phyloP scores from a whole-genome alignment of 345 rosid genomes.

The Syzygium grande region DNA sequence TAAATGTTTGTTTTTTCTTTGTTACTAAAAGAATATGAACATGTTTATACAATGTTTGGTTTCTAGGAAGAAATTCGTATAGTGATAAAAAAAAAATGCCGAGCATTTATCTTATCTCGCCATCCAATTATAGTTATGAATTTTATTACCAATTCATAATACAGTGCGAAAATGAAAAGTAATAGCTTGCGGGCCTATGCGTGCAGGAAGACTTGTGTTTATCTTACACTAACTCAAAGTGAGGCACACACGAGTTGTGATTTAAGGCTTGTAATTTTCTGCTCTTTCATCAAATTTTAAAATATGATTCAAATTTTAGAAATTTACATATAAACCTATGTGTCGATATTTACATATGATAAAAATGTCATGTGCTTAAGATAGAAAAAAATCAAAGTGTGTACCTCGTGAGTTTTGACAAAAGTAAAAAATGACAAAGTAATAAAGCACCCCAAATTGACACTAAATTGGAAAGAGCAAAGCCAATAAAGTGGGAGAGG shows the following conservation, averaged over 20 bases:
- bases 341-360: not conserved
- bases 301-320: not conserved
- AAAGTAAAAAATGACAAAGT: not conserved
- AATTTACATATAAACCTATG: not conserved
- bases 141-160: not conserved
- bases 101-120: not conserved
- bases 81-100: not conserved
- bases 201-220: too few relatives aligned
- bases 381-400: not conserved
- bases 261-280: not conserved
- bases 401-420: not conserved
- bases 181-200: accelerated
- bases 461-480: not conserved
- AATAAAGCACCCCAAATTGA: not conserved
- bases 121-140: not conserved
- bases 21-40: not conserved
- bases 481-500: not conserved
- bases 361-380: not conserved
- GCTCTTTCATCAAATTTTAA: not conserved
- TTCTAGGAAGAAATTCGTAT: not conserved
- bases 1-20: not conserved
- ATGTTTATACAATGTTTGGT: not conserved
- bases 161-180: not conserved
- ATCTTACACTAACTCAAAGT: too few relatives aligned
- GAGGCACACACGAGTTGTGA: not conserved